Evolutionary conservation across 2,329 filamentous ascomycete genomes (phyloP).

Genomic region (Colletotrichum navitas): DNA sequence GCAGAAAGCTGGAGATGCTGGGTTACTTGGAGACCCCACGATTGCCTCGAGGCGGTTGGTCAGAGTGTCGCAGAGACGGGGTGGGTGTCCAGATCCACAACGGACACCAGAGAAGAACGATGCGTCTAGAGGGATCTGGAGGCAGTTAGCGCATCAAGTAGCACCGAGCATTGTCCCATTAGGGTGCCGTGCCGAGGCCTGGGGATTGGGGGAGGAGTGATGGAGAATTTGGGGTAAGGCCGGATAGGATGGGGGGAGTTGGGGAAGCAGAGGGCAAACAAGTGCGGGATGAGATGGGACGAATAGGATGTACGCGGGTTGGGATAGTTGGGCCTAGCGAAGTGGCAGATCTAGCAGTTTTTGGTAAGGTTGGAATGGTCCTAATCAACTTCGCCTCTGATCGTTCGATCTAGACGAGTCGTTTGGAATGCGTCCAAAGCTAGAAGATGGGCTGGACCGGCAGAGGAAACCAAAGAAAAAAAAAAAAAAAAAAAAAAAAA

Average conservation of each 20-base stretch:
- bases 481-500: neutral
- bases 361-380: constrained; percentile 23
- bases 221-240: constrained; percentile 38
- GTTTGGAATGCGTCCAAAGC: constrained; percentile 8
- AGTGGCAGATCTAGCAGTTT: neutral
- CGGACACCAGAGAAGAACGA: constrained; percentile 27
- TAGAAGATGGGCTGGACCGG: neutral
- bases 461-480: neutral
- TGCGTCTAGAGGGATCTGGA: constrained; percentile 36
- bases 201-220: constrained; percentile 34
- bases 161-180: constrained; percentile 48
- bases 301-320: constrained; percentile 16
- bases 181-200: constrained; percentile 39
- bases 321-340: constrained; percentile 9
- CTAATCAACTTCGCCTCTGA: constrained; percentile 25
- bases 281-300: constrained; percentile 22
- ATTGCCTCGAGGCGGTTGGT: constrained; percentile 16
- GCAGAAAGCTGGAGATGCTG: constrained; percentile 27
- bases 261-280: constrained; percentile 7
- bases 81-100: constrained; percentile 22
- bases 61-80: constrained; percentile 4
- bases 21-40: constrained; percentile 24
- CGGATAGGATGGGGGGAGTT: constrained; percentile 13
- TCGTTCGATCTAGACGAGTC: neutral
- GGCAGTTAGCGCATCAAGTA: constrained; percentile 45